Evolutionary conservation across 1,284 basidiomycete species (phyloP), one percentile per base, ranked within the genome.

Genomic region (Tilletia setariae): DNA sequence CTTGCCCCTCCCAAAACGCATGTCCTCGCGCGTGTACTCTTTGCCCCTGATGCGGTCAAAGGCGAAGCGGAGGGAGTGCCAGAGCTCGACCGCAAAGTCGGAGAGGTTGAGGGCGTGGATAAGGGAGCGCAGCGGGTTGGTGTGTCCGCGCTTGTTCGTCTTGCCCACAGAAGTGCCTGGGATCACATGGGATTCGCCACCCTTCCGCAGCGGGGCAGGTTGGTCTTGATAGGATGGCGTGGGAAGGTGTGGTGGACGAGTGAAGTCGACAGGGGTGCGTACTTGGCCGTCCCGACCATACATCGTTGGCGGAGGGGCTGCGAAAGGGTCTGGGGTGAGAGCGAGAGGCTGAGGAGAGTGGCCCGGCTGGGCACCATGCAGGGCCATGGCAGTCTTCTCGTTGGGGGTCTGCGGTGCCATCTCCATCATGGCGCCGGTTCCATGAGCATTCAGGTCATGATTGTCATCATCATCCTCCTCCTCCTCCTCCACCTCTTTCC

Each of bases 1-100:
- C 23, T 70, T 67, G 30, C 68, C 44, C 43, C 51, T 69, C n/a
- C 63, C 68, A 28, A 68, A 67, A 7, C 69, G 53, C 28, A 46
- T 63, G 56, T 72, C 71, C 40, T 53, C 44, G 32, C 70, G 63
- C 32, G 71, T 72, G 47, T 72, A 72, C 25, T 53, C 61, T 62
- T 73, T 73, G 13, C 70, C 71, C 11, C 71, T 64, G 35, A 73
- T 68, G 1, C 70, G 59, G 51, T 73, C 71, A 40, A 66, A 32
- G 28, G 62, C 68, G 43, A 73, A 73, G 28, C 63, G 40, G 25
- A 69, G 21, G 30, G 67, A 64, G 59, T 71, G 65, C 71, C 71
- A 73, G 44, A 73, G 47, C 61, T 73, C 71, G 7, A 69, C 63
- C 40, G 66, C 16, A 53, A 68, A 65, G 63, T 73, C 71, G 28